These are phyloP conservation scores for Cladosporium sp. DNA, from an alignment of 2,329 filamentous ascomycete species.

Conservation along the genomic window DNA sequence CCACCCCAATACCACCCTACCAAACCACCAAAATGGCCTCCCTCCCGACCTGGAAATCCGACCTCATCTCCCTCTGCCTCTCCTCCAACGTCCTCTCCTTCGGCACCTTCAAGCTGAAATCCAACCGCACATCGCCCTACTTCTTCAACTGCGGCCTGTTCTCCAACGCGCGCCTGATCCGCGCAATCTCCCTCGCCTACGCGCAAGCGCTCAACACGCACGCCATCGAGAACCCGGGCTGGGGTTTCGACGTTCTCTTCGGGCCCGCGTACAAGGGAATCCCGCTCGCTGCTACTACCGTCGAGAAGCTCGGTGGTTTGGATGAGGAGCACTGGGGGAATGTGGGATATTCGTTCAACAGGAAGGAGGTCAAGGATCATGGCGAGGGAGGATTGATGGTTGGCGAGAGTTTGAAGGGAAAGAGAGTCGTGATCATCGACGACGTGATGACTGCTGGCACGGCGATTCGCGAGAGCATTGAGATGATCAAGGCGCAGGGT, in stretches of 20 bases:
- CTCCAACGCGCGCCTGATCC: constrained; percentile 72
- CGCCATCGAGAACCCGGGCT: constrained; percentile 39
- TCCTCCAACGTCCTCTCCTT: constrained; percentile 69
- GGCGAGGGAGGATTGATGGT: constrained; percentile 93
- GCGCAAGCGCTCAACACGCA: constrained; percentile 56
- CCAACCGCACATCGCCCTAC: constrained; percentile 84
- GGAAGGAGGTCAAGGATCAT: constrained; percentile 94
- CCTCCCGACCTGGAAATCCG: constrained; percentile 58
- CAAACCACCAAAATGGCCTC: neutral
- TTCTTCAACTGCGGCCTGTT: constrained; percentile 97
- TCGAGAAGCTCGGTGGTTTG: constrained; percentile 68
- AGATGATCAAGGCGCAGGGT: constrained; percentile 80
- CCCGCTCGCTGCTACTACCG: constrained; percentile 73
- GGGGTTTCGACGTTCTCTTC: constrained; percentile 78
- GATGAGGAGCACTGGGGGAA: constrained; percentile 61
- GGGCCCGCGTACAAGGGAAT: constrained; percentile 97
- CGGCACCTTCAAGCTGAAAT: constrained; percentile 85
- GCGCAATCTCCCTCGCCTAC: constrained; percentile 75
- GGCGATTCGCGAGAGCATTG: constrained; percentile 86
- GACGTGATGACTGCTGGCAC: constrained; percentile 96
- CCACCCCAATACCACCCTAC: neutral
- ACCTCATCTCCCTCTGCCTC: constrained; percentile 67
- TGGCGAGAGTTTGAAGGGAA: constrained; percentile 76
- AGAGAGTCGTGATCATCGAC: constrained; percentile 85
- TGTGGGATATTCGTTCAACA: constrained; percentile 83